Conservation (phyloP, 345 rosid species). For the Erysimum cheiranthoides region DNA sequence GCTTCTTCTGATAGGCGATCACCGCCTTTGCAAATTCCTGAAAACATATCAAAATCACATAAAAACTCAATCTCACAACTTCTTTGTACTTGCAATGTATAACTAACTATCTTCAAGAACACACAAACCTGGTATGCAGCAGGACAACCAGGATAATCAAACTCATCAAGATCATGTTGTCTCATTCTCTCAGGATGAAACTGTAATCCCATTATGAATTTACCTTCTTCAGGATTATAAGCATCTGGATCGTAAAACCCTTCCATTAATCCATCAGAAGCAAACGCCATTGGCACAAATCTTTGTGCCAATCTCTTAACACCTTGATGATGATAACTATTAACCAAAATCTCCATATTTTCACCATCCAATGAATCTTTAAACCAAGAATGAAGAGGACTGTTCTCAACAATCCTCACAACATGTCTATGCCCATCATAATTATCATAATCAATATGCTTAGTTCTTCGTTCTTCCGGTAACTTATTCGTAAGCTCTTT, state of each 20-base stretch:
- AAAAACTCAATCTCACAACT: slow-evolving; percentile 13
- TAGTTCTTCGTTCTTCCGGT: slow-evolving; percentile 39
- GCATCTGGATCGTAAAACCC: slow-evolving; percentile 71
- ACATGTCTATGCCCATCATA: slow-evolving; percentile 68
- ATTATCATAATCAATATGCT: slow-evolving; percentile 59
- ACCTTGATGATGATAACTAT: slow-evolving; percentile 77
- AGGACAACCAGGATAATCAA: slow-evolving; percentile 68
- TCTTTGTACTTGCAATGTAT: neutral
- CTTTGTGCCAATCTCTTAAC: slow-evolving; percentile 63
- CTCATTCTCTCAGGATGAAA: slow-evolving; percentile 83
- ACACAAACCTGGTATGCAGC: slow-evolving; percentile 65
- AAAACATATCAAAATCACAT: slow-evolving; percentile 14
- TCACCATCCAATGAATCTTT: slow-evolving; percentile 56
- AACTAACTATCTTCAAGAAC: slow-evolving; percentile 1
- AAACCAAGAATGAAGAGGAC: slow-evolving; percentile 72
- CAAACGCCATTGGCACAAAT: slow-evolving; percentile 74
- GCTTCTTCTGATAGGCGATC: slow-evolving; percentile 78
- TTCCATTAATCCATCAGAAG: slow-evolving; percentile 70
- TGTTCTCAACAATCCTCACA: slow-evolving; percentile 55
- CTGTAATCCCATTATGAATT: slow-evolving; percentile 70
- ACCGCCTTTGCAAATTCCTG: slow-evolving; percentile 94
- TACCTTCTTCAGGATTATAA: slow-evolving; percentile 68
- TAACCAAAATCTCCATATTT: slow-evolving; percentile 65
- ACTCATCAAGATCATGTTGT: slow-evolving; percentile 52
- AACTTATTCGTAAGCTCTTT: slow-evolving; percentile 57